Base-by-base conservation (phyloP, 352 stramenopile genomes). In the Phytophthora europaea region DNA sequence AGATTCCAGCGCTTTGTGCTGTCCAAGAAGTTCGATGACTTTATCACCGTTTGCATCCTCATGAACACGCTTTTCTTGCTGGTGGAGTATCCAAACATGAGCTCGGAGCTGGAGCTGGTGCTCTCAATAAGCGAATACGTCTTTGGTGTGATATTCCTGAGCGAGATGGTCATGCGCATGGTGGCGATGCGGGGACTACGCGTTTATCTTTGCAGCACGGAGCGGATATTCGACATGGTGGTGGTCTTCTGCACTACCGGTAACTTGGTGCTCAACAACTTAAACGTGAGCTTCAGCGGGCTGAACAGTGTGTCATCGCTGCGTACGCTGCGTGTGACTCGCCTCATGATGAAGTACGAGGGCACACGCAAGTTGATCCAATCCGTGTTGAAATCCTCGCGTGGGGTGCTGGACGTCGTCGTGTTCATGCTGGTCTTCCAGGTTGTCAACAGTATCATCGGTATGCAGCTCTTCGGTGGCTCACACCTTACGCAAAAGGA, bases 301-400 rank as follows among this genome's bases (percentile, higher is more conserved):
- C 78, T 95, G 9, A 92, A 93, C 70, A 89, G 76, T 50, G 80
- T 79, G 22, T 93, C 88, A 2, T 93, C 86, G 0, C 65, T 94
- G 58, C 83, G 88, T 8, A 94, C 88, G 20, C 74, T 94, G 26
- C 86, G 88, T 72, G 85, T 94, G 2, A 85, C 74, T 13, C 80
- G 88, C 8, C 73, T 94, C 45, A 94, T 94, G 86, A 84, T 93
- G 76, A 93, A 93, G 68, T 94, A 84, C 71, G 86, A 94, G 22
- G 88, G 88, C 45, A 93, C 88, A 8, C 80, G 86, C 20, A 94
- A 93, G 57, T 73, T 94, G 18, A 90, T 94, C 64, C 77, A 93
- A 69, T 94, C 86, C 9, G 85, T 94, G 22, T 57, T 93, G 20
- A 93, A 94, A 60, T 94, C 88, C 2, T 93, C 83, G n/a, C 83